Evolutionary conservation across 441 rosid genomes (phyloP), one percentile per base, ranked within the genome.

Genomic region (Kokia cookei): DNA sequence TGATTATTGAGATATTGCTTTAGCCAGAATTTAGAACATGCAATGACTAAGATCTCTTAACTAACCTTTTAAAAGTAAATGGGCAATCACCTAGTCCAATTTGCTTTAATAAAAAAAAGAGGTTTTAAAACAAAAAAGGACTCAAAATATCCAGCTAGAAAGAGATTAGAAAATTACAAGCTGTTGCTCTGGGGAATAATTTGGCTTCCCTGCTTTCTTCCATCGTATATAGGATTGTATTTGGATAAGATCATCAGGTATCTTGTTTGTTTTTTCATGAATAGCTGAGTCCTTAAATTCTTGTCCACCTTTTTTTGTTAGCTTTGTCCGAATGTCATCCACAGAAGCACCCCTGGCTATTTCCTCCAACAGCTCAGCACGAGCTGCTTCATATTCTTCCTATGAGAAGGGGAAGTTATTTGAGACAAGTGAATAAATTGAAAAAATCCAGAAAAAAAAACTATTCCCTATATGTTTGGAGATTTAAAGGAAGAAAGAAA

Each of bases 351-450:
- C 99, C 74, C 86, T 81, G 65, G 88, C 87, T 73, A 92, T 79
- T 89, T 93, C 95, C 83, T 89, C 91, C 85, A 81, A 75, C 54
- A 96, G 87, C 88, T 96, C 99, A 51, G 45, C 63, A 37, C 98
- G 94, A 68, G 97, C 99, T 45, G 97, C 98, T 85, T 96, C 93
- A 78, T 93, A 96, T 80, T 96, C 99, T 86, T 77, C 92, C 98
- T 96, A 77, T 71, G 48, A 65, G 54, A 78, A 75, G 24, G 60
- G 53, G 76, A 75, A 72, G 73, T 12, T 42, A 75, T 65, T 29
- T 11, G 55, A 45, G 7, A 40, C 37, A 8, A 40, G 37, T 4
- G 32, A 37, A 37, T 3, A 40, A 58, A 59, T 42, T 43, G 53
- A 47, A 53, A 24, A 32, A 69, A 17, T 11, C 61, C 47, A 69